Evolutionary conservation across 2,329 filamentous ascomycete genomes (phyloP), one percentile per base, ranked within the genome.

Genomic region (Phialocephala subalpina): DNA sequence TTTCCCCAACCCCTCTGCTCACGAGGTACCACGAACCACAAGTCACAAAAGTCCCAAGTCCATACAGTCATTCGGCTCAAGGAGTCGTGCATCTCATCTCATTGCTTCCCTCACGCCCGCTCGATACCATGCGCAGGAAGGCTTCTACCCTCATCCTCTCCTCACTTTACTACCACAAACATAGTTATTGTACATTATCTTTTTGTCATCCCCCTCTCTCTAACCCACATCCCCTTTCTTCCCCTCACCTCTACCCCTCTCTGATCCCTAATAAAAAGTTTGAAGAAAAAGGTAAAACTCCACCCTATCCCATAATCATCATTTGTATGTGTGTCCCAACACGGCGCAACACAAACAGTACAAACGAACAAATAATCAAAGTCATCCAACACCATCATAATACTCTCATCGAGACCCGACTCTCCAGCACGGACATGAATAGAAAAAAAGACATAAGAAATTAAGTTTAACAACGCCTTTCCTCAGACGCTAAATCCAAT

Each of bases 171-270:
- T 49, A 27, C 49, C 49, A 29, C 49, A 53, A 18, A 14, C 14
- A 53, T 33, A 53, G 18, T 53, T 29, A 53, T 53, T 53, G 49
- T 53, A 53, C 49, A 53, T 53, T 53, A 53, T 53, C 49, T 53
- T 53, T 53, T 53, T 53, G 20, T 22, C 20, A 11, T 11, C 20
- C 45, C 18, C 22, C 20, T 12, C 45, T 25, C 45, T 25, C 20
- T 25, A 20, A 8, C 8, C 8, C 45, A 14, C 18, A 11, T 18
- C 11, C 18, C 49, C 12, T 9, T 53, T 22, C 27, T 20, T 11
- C 22, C 27, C 49, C 25, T n/a, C 49, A 2, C 27, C 49, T 14
- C 25, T n/a, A 7, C 25, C 18, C 11, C 49, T 7, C 25, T 29
- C 49, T 27, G 16, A 27, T 22, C 25, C n/a, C 22, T 33, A 22